These are phyloP conservation scores for Lactifluus hygrophoroides DNA, from an alignment of 768 basidiomycete genomes.

Conservation along the genomic window DNA sequence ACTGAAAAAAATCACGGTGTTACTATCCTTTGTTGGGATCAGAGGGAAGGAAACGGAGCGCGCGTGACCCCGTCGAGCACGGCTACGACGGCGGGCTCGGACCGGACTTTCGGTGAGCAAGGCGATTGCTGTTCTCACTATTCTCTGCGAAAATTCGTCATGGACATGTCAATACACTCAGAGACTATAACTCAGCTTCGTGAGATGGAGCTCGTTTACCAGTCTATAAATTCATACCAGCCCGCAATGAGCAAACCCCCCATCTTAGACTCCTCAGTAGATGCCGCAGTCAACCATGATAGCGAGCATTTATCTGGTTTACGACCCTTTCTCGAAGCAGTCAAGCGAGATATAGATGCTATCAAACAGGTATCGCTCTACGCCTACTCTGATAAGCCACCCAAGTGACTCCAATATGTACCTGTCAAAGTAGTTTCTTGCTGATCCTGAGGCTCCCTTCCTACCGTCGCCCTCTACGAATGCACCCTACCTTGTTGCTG, in stretches of 20 bases:
- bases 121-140: not conserved
- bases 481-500: constrained; percentile 69
- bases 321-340: constrained; percentile 33
- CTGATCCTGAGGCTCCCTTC: constrained; percentile 36
- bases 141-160: not conserved
- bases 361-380: constrained; percentile 31
- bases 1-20: constrained; percentile 5
- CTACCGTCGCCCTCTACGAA: constrained; percentile 59
- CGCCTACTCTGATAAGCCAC: constrained; percentile 9
- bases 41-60: constrained; percentile 11
- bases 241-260: constrained; percentile 24
- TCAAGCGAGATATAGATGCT: constrained; percentile 36
- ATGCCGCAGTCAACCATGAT: constrained; percentile 13
- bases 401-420: constrained; percentile 1
- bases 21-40: not conserved
- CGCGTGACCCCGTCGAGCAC: not conserved
- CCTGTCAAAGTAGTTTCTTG: constrained; percentile 51
- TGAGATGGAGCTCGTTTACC: constrained; percentile 24
- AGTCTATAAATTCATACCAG: constrained; percentile 25
- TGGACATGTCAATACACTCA: constrained; percentile 18
- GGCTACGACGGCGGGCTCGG: not conserved
- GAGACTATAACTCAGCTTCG: constrained; percentile 23
- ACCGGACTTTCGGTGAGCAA: constrained; percentile 5
- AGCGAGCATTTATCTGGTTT: constrained; percentile 31
- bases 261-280: constrained; percentile 30